phyloP scores from a whole-genome alignment of 306 rosid genomes.

The Macrotyloma uniflorum region DNA sequence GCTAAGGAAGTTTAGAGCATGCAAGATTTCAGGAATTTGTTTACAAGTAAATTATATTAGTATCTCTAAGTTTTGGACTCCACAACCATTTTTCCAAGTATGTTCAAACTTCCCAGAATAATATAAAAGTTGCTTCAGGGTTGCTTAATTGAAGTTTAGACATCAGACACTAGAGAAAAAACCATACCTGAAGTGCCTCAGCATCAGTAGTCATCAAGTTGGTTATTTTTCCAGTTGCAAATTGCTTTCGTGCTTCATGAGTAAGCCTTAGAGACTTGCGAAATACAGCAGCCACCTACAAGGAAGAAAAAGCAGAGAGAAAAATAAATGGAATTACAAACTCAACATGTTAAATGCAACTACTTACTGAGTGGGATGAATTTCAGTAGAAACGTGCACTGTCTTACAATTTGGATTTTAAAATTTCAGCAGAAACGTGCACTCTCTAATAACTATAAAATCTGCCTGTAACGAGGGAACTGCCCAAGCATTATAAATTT shows the following conservation, averaged over 20 bases:
- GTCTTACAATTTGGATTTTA: background rate
- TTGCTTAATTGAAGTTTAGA: background rate
- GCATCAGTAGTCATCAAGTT: constrained; percentile 98
- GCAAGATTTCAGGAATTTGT: constrained; percentile 4
- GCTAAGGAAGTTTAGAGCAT: background rate
- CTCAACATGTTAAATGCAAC: constrained; percentile 24
- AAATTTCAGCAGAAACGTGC: constrained; percentile 20
- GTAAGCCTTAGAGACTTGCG: constrained; percentile 95
- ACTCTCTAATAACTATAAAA: background rate
- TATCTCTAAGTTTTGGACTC: too few relatives aligned
- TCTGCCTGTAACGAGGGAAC: background rate
- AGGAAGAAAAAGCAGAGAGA: constrained; percentile 2
- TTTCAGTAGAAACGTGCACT: constrained; percentile 16
- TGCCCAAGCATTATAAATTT: background rate
- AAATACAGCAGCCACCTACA: constrained; percentile 92
- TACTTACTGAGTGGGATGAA: constrained; percentile 26
- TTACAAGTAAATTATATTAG: too few relatives aligned
- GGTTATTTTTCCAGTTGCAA: constrained; percentile 93
- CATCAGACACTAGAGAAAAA: constrained; percentile 29
- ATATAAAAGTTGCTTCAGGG: too few relatives aligned
- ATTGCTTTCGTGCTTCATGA: constrained; percentile 93
- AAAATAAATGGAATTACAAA: constrained; percentile 16
- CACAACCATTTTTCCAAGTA: too few relatives aligned
- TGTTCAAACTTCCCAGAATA: too few relatives aligned
- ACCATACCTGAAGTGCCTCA: constrained; percentile 83